Evolutionary conservation across 352 stramenopile genomes (phyloP), one percentile per base, ranked within the genome.

Genomic region (Phytophthora tentaculata): DNA sequence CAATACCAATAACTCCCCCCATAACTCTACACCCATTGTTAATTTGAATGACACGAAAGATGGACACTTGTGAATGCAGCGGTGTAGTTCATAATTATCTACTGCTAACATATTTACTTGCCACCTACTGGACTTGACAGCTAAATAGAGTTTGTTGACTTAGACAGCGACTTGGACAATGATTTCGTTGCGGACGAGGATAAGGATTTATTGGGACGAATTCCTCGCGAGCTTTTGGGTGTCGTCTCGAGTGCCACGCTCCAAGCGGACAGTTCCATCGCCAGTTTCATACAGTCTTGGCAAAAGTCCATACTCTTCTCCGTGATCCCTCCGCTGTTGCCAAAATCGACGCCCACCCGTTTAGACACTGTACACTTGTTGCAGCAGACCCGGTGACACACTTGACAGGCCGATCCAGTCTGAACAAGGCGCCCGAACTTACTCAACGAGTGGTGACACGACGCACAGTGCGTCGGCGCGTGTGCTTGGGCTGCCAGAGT

Each of bases 231-330:
- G 13, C 19, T 39, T 9, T 73, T 64, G 0, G 59, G 67, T 43
- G 80, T 49, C 24, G 68, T 76, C 16, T 77, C 73, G 13, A 74
- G 50, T 8, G 77, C 77, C 14, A 87, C 73, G 35, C 80, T 67
- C 67, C 76, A 79, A 22, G 77, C 70, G 24, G 71, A 68, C 7
- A 80, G 14, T n/a, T 70, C 69, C 51, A 74, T 77, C 12, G 77
- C 69, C 16, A 83, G 67, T 6, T 71, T 44, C 16, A 89, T 66
- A 57, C 82, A 90, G 9, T 67, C 64, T 19, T 76, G 57, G 52
- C 82, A 91, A 59, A 88, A 91, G 32, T 72, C 50, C 54, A 91
- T 73, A 49, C 71, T 23, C 26, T 77, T 80, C 49, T 81, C 69
- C 8, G 75, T 80, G 29, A 80, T 70, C 1, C 64, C 71, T 26